Percentiles rank a stretch among this genome's conserved stretches.
Evolutionary conservation across 1,284 basidiomycete genomes (phyloP).

Genomic region (Cystobasidium slooffiae): DNA sequence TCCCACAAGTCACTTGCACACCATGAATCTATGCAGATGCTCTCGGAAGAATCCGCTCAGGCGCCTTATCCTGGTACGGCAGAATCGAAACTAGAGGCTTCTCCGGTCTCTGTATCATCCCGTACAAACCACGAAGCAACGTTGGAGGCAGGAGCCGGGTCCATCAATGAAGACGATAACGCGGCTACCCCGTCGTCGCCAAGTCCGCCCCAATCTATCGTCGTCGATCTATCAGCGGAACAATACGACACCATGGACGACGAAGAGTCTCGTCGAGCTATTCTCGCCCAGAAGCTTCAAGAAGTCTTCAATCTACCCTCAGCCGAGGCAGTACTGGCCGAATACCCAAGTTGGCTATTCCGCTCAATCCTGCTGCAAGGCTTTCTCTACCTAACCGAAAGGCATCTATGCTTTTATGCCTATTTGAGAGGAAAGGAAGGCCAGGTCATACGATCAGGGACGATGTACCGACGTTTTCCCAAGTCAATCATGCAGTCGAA

Average conservation of each 20-base stretch:
- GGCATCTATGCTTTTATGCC: slow-evolving; percentile 94
- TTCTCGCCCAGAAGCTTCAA: slow-evolving; percentile 77
- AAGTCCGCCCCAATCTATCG: slow-evolving; percentile 1
- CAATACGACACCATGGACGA: slow-evolving; percentile 4
- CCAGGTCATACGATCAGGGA: slow-evolving; percentile 27
- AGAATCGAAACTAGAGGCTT: neutral
- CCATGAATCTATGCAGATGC: neutral
- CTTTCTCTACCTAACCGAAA: slow-evolving; percentile 91
- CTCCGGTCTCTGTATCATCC: neutral
- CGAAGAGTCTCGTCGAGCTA: slow-evolving; percentile 61
- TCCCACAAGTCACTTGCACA: neutral
- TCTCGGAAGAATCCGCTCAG: neutral
- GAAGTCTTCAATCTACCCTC: slow-evolving; percentile 80
- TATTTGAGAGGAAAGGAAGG: slow-evolving; percentile 86
- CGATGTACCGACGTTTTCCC: slow-evolving; percentile 71
- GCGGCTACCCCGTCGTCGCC: neutral
- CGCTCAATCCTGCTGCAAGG: slow-evolving; percentile 74
- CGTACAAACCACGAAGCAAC: neutral
- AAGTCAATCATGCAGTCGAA: slow-evolving; percentile 85
- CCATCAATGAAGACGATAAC: neutral
- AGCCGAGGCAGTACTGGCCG: slow-evolving; percentile 77
- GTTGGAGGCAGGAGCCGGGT: neutral
- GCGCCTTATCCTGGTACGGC: neutral
- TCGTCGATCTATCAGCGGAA: neutral
- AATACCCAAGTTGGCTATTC: slow-evolving; percentile 65